A percentile compares a stretch with the other conserved stretches of the same genome.
Conservation (phyloP, 257 asterid genomes). For the Capsicum pubescens region DNA sequence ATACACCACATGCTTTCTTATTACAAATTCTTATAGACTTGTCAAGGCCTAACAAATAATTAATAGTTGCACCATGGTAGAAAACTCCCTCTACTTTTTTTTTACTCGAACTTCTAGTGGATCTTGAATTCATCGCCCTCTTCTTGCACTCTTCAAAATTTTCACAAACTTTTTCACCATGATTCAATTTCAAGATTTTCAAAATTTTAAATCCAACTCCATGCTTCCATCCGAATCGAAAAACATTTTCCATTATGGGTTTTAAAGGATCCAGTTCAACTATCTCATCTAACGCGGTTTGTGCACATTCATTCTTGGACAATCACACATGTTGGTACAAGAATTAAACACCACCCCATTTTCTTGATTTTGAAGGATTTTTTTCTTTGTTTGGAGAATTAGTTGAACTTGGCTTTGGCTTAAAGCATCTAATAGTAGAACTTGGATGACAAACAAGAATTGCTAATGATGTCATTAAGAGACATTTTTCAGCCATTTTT, state of each 20-base stretch:
- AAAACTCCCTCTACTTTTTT: neutral
- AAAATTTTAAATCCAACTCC: constrained; percentile 13
- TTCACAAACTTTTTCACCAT: neutral
- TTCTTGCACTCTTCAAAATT: constrained; percentile 14
- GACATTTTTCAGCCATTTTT: constrained; percentile 33
- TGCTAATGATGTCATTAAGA: constrained; percentile 32
- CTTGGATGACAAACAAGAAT: constrained; percentile 32
- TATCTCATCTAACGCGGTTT: constrained; percentile 6
- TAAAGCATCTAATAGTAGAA: constrained; percentile 34
- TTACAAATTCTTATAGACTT: constrained; percentile 2
- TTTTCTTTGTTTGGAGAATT: constrained; percentile 30
- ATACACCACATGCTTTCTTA: constrained; percentile 25
- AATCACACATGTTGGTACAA: no score
- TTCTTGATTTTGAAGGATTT: constrained; percentile 21
- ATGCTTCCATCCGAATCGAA: constrained; percentile 24
- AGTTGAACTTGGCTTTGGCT: constrained; percentile 26
- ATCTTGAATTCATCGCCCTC: neutral
- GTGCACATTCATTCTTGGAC: neutral
- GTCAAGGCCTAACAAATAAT: constrained; percentile 22
- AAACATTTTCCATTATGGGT: constrained; percentile 20
- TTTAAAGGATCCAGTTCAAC: neutral
- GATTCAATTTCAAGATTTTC: constrained; percentile 31
- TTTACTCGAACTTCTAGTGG: neutral
- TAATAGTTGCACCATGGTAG: constrained; percentile 3
- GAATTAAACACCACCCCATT: neutral